Evolutionary conservation across 225 moss, liverwort and hornwort genomes (phyloP), one percentile per base, ranked within the genome.

Genomic region (Climacium dendroides): DNA sequence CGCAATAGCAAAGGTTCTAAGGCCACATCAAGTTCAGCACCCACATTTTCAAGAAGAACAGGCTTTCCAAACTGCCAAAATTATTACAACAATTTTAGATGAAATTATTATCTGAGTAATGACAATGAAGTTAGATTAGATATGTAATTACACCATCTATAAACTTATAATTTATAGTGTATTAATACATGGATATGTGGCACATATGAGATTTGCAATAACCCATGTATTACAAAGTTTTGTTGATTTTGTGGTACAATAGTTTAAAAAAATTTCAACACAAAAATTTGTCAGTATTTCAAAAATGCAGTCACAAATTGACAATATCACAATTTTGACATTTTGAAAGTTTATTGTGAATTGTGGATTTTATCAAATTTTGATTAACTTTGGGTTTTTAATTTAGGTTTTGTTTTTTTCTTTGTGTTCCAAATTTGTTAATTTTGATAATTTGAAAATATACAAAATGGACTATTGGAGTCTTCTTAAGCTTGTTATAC

Each of bases 21-120:
- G 25, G 93, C 97, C 78, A 94, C 95, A 85, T 96, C 97, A 66
- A 97, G 94, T 74, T 97, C 97, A 32, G 91, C 90, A 17, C 97
- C 93, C 28, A 97, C 96, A 84, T 97, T 96, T 79, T 96, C 97
- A 64, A 97, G 84, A 62, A 97, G 93, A 37, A 96, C 89, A 11
- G 96, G 94, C 83, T 96, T 95, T 0, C 97, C 96, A 88, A 96
- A 97, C 96, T 97, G 82, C 48, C 61, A 8, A 79, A 54, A 61
- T 61, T 2, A 7, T 10, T 52, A 83, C 5, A 87, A 17, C 26
- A 28, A 19, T 45, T 57, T 69, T 14, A 79, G 25, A 79, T 58
- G 5, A 74, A 50, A 74, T 8, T 48, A 20, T 12, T 7, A 19
- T 45, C 14, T 48, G 29, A 9, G 15, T 1, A 59, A 11, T 29